A percentile compares a stretch with the other conserved stretches of the same genome.
These are phyloP conservation scores for Dichomitus squalens DNA, from an alignment of 1,284 basidiomycete genomes.

Conservation along the genomic window DNA sequence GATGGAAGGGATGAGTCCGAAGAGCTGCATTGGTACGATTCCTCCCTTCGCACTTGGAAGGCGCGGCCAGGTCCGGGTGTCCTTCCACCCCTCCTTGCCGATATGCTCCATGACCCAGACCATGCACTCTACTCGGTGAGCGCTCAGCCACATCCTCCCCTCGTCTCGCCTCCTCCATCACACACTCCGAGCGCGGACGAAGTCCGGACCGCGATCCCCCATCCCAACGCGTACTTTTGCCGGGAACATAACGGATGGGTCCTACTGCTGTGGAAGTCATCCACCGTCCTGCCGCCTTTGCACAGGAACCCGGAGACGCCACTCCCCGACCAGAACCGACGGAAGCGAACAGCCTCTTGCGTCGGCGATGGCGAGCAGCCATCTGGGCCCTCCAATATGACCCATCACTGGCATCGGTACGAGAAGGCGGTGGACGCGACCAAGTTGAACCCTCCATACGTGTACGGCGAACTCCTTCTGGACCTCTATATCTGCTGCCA, in stretches of 20 bases:
- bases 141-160: slow-evolving; percentile 35
- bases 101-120: slow-evolving; percentile 66
- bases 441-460: slow-evolving; percentile 64
- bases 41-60: slow-evolving; percentile 41
- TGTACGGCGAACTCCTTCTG: slow-evolving; percentile 61
- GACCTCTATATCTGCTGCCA: slow-evolving; percentile 84
- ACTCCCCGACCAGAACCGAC: slow-evolving; percentile 56
- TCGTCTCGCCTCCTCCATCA: slow-evolving; percentile 29
- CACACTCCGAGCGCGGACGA: slow-evolving; percentile 55
- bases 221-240: slow-evolving; percentile 81
- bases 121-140: slow-evolving; percentile 69
- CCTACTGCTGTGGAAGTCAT: slow-evolving; percentile 66
- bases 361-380: slow-evolving; percentile 48
- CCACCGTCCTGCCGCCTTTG: slow-evolving; percentile 59
- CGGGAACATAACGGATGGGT: slow-evolving; percentile 80
- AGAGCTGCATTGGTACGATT: slow-evolving; percentile 71
- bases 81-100: slow-evolving; percentile 64
- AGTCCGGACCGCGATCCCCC: slow-evolving; percentile 67
- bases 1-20: slow-evolving; percentile 57
- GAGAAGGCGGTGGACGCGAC: slow-evolving; percentile 64
- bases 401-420: slow-evolving; percentile 81
- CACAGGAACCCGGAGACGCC: slow-evolving; percentile 44
- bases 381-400: slow-evolving; percentile 55
- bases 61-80: slow-evolving; percentile 68
- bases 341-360: slow-evolving; percentile 54